Base-by-base conservation (phyloP, 805 yeast genomes). In the Naumovozyma baii region DNA sequence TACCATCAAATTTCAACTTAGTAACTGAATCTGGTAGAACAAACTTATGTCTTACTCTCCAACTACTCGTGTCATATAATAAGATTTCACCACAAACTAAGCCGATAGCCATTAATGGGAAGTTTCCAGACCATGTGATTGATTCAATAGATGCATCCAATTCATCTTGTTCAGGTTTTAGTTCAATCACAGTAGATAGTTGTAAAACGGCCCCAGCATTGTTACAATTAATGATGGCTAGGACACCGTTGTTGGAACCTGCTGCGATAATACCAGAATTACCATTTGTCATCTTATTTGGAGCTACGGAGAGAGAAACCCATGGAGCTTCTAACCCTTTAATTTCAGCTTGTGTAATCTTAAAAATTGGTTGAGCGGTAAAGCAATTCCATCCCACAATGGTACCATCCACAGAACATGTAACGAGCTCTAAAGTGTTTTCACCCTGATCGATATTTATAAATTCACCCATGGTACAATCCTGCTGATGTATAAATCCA, bases 361-460 rank as follows among this genome's bases (percentile, higher is more conserved):
- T 82, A 68, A 76, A 90, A 46, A 74, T 70, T 29, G 77, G 76
- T 35, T 74, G 77, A 22, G 78, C 78, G 3, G 90, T 78, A 66
- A 76, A 88, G 41, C 88, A 83, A 56, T 87, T 85, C 97, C 97
- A 90, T 42, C 78, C 78, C 41, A 88, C 78, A 26, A 92, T 74
- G 4, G 85, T 68, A 20, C 95, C 87, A 62, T 92, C 97, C 46
- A 86, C 88, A 17, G 94, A 78, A 16, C 78, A 67, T 1, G 95
- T 83, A 13, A 86, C 73, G 43, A 92, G 68, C 19, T 77, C 69
- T 47, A 85, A 66, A 46, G 76, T 78, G 50, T 76, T 73, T 46
- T 72, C 76, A 32, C 76, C 73, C 38, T 59, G 47, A 35, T 69
- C 72, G 18, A 68, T 58, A 49, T 80, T 74, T 33, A 82, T 73